These are phyloP conservation scores for Magnolia sinica DNA, from an alignment of 164 flowering plant species.

Conservation along the genomic window DNA sequence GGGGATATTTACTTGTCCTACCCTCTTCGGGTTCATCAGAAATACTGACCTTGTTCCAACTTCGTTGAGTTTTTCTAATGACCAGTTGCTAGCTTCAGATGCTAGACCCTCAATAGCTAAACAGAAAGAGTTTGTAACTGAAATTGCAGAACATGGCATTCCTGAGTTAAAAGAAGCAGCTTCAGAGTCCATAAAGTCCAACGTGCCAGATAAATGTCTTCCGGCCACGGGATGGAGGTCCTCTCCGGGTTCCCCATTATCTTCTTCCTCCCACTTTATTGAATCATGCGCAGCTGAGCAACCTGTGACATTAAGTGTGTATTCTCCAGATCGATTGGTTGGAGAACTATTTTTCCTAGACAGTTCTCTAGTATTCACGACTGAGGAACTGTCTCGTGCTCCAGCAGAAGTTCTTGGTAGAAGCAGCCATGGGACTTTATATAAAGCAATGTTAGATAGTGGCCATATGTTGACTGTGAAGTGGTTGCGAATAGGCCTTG, in stretches of 20 bases:
- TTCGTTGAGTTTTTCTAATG: slow-evolving; percentile 77
- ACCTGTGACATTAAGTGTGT: slow-evolving; percentile 67
- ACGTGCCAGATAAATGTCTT: slow-evolving; percentile 32
- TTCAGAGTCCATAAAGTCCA: background rate
- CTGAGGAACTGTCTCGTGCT: slow-evolving; percentile 88
- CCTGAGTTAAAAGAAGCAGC: slow-evolving; percentile 33
- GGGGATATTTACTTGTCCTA: slow-evolving; percentile 48
- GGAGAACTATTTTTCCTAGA: slow-evolving; percentile 87
- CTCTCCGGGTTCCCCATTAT: slow-evolving; percentile 71
- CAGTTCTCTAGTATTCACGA: slow-evolving; percentile 66
- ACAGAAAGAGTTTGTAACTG: slow-evolving; percentile 44
- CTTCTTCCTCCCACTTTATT: slow-evolving; percentile 61
- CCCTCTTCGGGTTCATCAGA: slow-evolving; percentile 48
- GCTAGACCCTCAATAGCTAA: slow-evolving; percentile 71
- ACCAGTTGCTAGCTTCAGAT: slow-evolving; percentile 70
- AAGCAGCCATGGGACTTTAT: slow-evolving; percentile 94
- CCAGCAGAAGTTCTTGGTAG: slow-evolving; percentile 99
- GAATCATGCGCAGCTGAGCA: slow-evolving; percentile 38
- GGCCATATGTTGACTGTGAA: slow-evolving; percentile 92
- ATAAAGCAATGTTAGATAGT: slow-evolving; percentile 77
- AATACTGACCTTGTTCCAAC: slow-evolving; percentile 45
- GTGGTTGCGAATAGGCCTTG: slow-evolving; percentile 92
- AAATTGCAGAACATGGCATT: slow-evolving; percentile 42
- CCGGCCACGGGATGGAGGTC: slow-evolving; percentile 61
- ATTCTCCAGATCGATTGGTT: slow-evolving; percentile 91